Evolutionary conservation across 2,329 filamentous ascomycete genomes (phyloP), one percentile per base, ranked within the genome.

Genomic region (Alternaria sp.): DNA sequence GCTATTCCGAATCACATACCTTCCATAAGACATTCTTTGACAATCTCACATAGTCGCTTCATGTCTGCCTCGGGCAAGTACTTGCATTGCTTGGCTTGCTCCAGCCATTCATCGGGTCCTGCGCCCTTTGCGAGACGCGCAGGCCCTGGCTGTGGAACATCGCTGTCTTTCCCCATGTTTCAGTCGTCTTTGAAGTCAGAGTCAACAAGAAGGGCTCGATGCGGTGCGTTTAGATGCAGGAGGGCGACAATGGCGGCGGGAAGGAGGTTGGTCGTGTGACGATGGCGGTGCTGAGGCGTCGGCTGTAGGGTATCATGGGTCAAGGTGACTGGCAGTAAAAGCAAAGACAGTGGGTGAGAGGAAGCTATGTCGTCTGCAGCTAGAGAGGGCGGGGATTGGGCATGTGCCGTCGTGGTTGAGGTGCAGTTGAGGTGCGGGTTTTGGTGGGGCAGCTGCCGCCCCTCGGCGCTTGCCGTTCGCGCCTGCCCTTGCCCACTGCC

Each of bases 21-120:
- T 85, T 99, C 95, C 95, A 99, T 99, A 73, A 99, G 86, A 68
- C 93, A 96, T 81, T 98, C 95, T 84, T 99, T 99, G 62, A 98
- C 95, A 77, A 96, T 96, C 83, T 99, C 95, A 79, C 95, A 99
- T 49, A 99, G 86, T 80, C 96, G 92, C 85, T 99, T 99, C 95
- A 99, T 99, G 75, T 96, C 93, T 64, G 90, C 83, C 81, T 99
- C 95, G 51, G 95, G 95, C 53, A 99, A 87, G 79, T 98, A 97
- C 79, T 96, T 95, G 83, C 95, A 98, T 80, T 95, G 91, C 81
- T 97, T 97, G 44, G 95, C 95, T 80, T 96, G 92, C 77, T 95
- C 92, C 32, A 99, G 86, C 95, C 95, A 99, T 82, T 98, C 94
- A 78, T 97, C 93, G 34, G 96, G 89, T 14, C 93, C 93, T 39